Percentiles rank a stretch among this genome's conserved stretches.
Conservation (phyloP, 305 asterid species). For the Fraxinus latifolia region DNA sequence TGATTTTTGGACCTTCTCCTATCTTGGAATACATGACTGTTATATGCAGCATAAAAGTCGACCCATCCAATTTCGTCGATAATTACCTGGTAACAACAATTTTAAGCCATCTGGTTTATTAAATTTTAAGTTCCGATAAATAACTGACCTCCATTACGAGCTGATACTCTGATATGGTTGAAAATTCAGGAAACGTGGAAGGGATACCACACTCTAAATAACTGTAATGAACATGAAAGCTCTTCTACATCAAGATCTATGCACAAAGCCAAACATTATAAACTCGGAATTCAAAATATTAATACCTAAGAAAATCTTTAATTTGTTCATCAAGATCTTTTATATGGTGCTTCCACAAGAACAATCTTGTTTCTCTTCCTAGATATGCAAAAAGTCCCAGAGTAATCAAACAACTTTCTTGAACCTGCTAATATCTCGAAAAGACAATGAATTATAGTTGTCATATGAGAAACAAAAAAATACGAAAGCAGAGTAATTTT, state of each 20-base stretch:
- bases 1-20: constrained; percentile 54
- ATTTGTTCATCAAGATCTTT: constrained; percentile 62
- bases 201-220: constrained; percentile 77
- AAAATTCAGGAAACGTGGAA: constrained; percentile 59
- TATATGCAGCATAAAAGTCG: constrained; percentile 57
- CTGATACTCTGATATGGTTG: constrained; percentile 60
- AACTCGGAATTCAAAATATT: background rate
- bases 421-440: constrained; percentile 38
- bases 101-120: background rate
- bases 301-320: constrained; percentile 60
- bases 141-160: constrained; percentile 72
- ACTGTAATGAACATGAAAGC: constrained; percentile 37
- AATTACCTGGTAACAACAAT: constrained; percentile 49
- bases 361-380: constrained; percentile 74
- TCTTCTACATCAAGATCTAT: constrained; percentile 2
- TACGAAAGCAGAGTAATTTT: background rate
- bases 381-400: constrained; percentile 68
- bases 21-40: constrained; percentile 35
- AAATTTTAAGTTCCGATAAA: background rate
- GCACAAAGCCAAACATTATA: constrained; percentile 3
- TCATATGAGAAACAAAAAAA: constrained; percentile 10
- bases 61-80: constrained; percentile 79
- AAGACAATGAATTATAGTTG: background rate
- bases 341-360: constrained; percentile 54
- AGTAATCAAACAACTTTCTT: constrained; percentile 57